Percentiles rank a stretch among this genome's conserved stretches.
Conservation (phyloP, 2,329 filamentous ascomycete species). For the Aspergillus pseudoglaucus region DNA sequence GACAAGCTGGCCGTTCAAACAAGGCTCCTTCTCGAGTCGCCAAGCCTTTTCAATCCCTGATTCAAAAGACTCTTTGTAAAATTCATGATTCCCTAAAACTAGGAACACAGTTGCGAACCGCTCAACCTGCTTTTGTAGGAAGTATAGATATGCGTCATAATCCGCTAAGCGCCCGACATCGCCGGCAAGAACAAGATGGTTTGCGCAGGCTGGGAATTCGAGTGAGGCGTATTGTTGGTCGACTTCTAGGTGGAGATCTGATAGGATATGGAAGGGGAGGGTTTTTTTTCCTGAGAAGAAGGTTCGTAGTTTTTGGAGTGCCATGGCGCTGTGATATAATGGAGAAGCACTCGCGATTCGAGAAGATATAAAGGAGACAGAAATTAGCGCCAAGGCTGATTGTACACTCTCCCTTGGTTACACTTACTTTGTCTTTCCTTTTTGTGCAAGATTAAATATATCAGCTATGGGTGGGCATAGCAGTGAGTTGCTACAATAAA, state of each 20-base stretch:
- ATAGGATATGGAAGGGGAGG: conserved; percentile 19
- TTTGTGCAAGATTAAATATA: too few species aligned
- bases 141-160: conserved; percentile 18
- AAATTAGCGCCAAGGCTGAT: neutral
- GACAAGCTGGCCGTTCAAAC: conserved; percentile 19
- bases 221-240: conserved; percentile 20
- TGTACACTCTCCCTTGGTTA: too few species aligned
- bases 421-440: too few species aligned
- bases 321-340: conserved; percentile 1
- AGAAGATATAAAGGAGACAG: neutral
- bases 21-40: conserved; percentile 22
- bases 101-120: conserved; percentile 18
- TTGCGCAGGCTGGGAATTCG: conserved; percentile 14
- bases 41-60: conserved; percentile 17
- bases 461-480: too few species aligned
- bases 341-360: neutral
- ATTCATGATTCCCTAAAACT: conserved; percentile 23
- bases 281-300: conserved; percentile 2
- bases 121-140: conserved; percentile 16
- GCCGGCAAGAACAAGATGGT: conserved; percentile 18
- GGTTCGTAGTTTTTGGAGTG: conserved; percentile 6
- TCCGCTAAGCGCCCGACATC: conserved; percentile 19
- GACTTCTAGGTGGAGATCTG: conserved; percentile 26
- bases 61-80: conserved; percentile 18
- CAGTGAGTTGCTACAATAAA: too few species aligned